Evolutionary conservation across 768 basidiomycete species (phyloP), one percentile per base, ranked within the genome.

Genomic region (Panaeolus papilionaceus): DNA sequence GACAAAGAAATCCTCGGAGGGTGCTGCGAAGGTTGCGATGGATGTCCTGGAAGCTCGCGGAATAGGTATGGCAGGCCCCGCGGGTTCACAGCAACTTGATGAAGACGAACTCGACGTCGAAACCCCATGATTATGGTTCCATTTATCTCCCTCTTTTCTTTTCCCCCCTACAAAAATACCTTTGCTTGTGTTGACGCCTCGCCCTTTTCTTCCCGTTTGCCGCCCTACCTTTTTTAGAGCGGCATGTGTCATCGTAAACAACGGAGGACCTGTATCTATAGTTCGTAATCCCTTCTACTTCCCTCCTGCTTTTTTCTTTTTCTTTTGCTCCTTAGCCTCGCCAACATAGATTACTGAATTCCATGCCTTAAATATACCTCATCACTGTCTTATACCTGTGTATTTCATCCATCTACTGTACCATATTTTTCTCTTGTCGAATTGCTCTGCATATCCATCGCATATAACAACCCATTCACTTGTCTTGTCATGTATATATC

Each of bases 21-120:
- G 80, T 23, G 83, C 88, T 44, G 88, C 91, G 38, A 90, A 88
- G 69, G 90, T 91, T 68, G 92, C 93, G 3, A 85, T 92, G 79
- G 90, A 93, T 77, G 91, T 92, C n/a, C 81, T 94, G 61, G 90
- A 92, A 78, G 88, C 92, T 63, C 85, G 92, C 75, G 94, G 93
- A 42, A 89, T 94, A 51, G 84, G 83, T n/a, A 79, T 82, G 73
- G 79, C 76, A 38, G 72, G 73, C 14, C 67, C 80, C 33, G 68
- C 80, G 20, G 75, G 78, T 42, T 75, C 79, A 38, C 87, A 87
- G 74, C 86, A 87, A 71, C 77, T 84, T 68, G 82, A 85, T 64
- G 88, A 87, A 69, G 88, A 88, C 69, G 85, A 85, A 66, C 77
- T 80, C 72, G 81, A 84, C 67, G 69, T 71, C 65, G 74, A 70